Base-by-base conservation (phyloP, 2,329 filamentous ascomycete genomes). In the Phaeosphaeriaceae sp. region DNA sequence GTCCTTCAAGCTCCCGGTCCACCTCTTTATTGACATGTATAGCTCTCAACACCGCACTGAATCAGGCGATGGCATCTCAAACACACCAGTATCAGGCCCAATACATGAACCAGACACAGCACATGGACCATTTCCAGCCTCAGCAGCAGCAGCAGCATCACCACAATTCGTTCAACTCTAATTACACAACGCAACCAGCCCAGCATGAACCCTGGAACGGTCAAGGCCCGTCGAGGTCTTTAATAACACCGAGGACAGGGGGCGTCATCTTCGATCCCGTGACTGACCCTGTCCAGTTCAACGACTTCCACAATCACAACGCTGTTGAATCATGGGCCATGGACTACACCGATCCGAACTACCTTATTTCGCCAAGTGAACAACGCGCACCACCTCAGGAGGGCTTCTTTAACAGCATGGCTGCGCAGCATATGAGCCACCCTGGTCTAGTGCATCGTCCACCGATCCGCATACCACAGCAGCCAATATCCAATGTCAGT, bases 171-270 rank as follows among this genome's bases (percentile, higher is more conserved):
- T 69, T 60, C 48, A 45, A 61, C n/a, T 63, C 67, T 11, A 65
- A 61, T 19, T 76, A 70, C 42, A 66, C 69, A 3, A 61, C 50
- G 24, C 72, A 75, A 24, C 59, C 65, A 33, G 53, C 65, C 31
- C 68, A 62, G 21, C 70, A 74, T 27, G 72, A 71, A 41, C 71
- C 73, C 42, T 77, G 75, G 75, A 75, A 58, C 48, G 63, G 69
- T 36, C 65, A 74, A 60, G 65, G 64, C 10, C 73, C 71, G 45
- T 63, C 62, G 19, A 66, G 70, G 33, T 74, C 69, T 45, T 62
- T 65, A 2, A 68, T 67, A 57, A 52, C 66, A 11, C 71, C 73
- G n/a, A 66, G 62, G 36, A 64, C 71, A n/a, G 69, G 68, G 20
- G 59, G 67, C 48, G 63, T 65, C 19, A 56, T 74, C 36, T 75